Conservation (phyloP, 306 rosid species). For the Adenanthera pavonina region DNA sequence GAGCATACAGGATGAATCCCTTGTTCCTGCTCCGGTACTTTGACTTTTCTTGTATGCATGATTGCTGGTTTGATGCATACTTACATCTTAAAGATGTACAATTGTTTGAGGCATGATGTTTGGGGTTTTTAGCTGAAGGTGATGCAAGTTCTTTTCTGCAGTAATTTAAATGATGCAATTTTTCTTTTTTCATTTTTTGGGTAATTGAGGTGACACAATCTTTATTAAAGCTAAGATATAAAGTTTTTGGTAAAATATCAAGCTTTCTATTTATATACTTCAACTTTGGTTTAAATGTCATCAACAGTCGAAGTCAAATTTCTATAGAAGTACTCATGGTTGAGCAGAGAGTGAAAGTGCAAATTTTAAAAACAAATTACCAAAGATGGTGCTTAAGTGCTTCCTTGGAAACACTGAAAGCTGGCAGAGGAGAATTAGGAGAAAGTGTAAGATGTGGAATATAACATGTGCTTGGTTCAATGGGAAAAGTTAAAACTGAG, state of each 20-base stretch:
- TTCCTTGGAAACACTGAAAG: not conserved
- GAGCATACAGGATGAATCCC: conserved; percentile 95
- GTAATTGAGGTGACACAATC: not conserved
- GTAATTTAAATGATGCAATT: not conserved
- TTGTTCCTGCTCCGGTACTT: conserved; percentile 92
- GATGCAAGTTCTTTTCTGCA: conserved; percentile 1
- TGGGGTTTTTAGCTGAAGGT: conserved; percentile 5
- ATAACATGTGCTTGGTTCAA: not conserved
- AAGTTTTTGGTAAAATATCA: conserved; percentile 25
- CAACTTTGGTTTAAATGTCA: conserved; percentile 14
- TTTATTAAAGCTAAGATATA: conserved; percentile 2
- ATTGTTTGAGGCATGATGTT: conserved; percentile 15
- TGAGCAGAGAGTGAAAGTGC: not conserved
- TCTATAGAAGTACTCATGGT: conserved; percentile 13
- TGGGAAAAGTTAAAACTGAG: not conserved
- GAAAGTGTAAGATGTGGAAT: not conserved
- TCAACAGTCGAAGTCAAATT: conserved; percentile 24
- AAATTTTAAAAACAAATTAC: conserved; percentile 26
- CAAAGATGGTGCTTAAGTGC: not conserved
- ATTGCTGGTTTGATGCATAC: conserved; percentile 10
- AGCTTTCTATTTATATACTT: not conserved
- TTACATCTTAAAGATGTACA: not conserved
- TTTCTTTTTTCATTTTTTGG: not conserved
- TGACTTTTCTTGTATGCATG: conserved; percentile 11
- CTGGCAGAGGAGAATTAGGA: not conserved